Conservation (phyloP, 2,329 filamentous ascomycete species). For the Boeremia exigua region DNA sequence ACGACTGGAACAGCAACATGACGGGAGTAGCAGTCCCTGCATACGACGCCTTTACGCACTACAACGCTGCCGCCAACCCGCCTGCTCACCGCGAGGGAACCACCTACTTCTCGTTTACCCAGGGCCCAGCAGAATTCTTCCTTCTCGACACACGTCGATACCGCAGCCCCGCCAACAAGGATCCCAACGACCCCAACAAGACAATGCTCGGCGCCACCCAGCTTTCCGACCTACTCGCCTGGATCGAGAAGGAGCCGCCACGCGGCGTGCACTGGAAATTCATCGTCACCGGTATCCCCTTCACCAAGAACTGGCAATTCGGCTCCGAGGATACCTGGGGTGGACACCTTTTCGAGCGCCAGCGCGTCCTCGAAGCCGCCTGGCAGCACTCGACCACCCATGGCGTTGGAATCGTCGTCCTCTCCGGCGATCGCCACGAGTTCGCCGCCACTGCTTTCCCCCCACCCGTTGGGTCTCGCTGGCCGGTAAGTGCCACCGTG, state of each 20-base stretch:
- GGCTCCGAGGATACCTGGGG: constrained; percentile 93
- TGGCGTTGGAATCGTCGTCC: constrained; percentile 78
- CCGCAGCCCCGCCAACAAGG: constrained; percentile 70
- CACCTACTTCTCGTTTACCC: constrained; percentile 87
- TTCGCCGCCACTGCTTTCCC: constrained; percentile 86
- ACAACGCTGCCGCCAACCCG: constrained; percentile 85
- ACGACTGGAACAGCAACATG: constrained; percentile 87
- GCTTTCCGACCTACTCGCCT: constrained; percentile 78
- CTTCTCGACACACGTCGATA: constrained; percentile 91
- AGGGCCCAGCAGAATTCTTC: constrained; percentile 93
- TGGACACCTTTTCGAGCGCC: constrained; percentile 83
- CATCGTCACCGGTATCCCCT: constrained; percentile 86
- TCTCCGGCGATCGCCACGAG: constrained; percentile 95
- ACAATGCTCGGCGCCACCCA: constrained; percentile 87
- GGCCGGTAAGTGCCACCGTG: constrained; percentile 61
- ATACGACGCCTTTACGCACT: constrained; percentile 83
- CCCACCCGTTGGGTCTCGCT: constrained; percentile 63
- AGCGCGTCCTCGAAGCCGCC: constrained; percentile 83
- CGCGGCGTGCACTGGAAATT: constrained; percentile 91
- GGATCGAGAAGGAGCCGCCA: constrained; percentile 74
- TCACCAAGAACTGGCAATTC: constrained; percentile 96
- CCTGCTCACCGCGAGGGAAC: constrained; percentile 68
- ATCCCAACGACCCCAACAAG: constrained; percentile 70
- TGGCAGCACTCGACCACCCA: constrained; percentile 78
- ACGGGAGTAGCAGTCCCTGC: constrained; percentile 81